Evolutionary conservation across 345 rosid species (phyloP).

Genomic region (Citrus maxima): DNA sequence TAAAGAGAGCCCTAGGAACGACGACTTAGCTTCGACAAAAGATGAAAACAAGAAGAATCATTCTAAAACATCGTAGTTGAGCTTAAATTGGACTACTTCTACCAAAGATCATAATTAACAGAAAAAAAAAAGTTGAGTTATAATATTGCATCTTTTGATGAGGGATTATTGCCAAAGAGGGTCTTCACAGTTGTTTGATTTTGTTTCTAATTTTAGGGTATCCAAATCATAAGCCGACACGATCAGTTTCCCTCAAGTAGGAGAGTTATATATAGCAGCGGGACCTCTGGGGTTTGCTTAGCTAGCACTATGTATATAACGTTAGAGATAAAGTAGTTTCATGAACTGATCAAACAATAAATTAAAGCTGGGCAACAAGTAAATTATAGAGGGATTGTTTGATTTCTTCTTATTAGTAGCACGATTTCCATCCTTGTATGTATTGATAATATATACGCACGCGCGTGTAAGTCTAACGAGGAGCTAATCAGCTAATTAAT

Average conservation of each 20-base stretch:
- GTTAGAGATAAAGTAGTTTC: not conserved
- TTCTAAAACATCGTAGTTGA: too few species aligned
- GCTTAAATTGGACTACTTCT: too few species aligned
- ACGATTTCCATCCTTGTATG: not conserved
- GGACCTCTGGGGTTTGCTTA: conserved; percentile 1
- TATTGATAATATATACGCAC: not conserved
- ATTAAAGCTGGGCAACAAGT: not conserved
- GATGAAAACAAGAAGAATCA: too few species aligned
- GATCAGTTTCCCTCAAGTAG: conserved; percentile 14
- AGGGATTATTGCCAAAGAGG: not conserved
- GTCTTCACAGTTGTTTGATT: not conserved
- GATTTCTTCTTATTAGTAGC: not conserved
- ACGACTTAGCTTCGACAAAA: too few species aligned
- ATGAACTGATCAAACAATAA: not conserved
- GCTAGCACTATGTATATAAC: not conserved
- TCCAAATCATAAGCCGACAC: conserved; percentile 11
- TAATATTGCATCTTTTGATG: not conserved
- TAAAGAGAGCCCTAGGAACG: too few species aligned
- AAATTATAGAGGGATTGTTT: not conserved
- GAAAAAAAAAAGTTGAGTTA: too few species aligned
- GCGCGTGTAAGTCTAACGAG: not conserved
- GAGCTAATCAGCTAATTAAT: not conserved
- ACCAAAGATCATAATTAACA: too few species aligned
- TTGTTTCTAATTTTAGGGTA: not conserved
- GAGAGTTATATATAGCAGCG: not conserved